phyloP scores from a whole-genome alignment of 2,329 filamentous ascomycete species.

The Stagonosporopsis vannaccii region DNA sequence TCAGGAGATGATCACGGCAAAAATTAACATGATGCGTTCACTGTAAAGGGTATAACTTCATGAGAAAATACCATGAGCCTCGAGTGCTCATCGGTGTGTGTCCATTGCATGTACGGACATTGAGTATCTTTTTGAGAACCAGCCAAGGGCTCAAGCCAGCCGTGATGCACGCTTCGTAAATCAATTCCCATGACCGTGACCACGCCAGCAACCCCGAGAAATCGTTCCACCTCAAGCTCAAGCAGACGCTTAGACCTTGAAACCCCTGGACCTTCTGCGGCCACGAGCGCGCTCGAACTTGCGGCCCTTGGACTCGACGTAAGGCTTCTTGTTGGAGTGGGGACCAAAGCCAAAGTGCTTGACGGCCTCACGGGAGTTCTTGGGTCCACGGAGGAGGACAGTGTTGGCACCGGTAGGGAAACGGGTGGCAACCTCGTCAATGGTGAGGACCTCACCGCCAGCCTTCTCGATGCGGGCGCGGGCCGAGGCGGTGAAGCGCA shows the following conservation, averaged over 20 bases:
- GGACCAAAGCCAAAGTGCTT: slow-evolving; percentile 99
- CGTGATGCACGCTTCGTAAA: slow-evolving; percentile 48
- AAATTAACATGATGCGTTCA: slow-evolving; percentile 13
- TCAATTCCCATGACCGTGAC: slow-evolving; percentile 47
- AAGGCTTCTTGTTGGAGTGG: slow-evolving; percentile 99
- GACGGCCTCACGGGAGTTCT: slow-evolving; percentile 96
- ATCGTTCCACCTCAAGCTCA: slow-evolving; percentile 35
- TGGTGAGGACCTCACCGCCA: slow-evolving; percentile 92
- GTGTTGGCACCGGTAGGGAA: slow-evolving; percentile 97
- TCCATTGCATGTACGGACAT: slow-evolving; percentile 46
- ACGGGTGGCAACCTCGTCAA: slow-evolving; percentile 96
- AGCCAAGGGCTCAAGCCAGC: slow-evolving; percentile 43
- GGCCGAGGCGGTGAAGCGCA: slow-evolving; percentile 95
- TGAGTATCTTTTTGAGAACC: slow-evolving; percentile 49
- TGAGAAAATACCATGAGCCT: slow-evolving; percentile 43
- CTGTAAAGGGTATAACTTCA: slow-evolving; percentile 24
- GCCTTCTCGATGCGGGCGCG: slow-evolving; percentile 92
- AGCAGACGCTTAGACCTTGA: slow-evolving; percentile 87
- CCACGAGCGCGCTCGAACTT: slow-evolving; percentile 99
- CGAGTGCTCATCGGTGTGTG: slow-evolving; percentile 42
- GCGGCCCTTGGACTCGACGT: slow-evolving; percentile 97
- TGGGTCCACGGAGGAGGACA: slow-evolving; percentile 93
- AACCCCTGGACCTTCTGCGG: slow-evolving; percentile 96
- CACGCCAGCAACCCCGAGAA: slow-evolving; percentile 50
- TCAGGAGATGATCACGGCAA: neutral